Conservation (phyloP, 768 basidiomycete species). For the Boletus pseudopeckii region DNA sequence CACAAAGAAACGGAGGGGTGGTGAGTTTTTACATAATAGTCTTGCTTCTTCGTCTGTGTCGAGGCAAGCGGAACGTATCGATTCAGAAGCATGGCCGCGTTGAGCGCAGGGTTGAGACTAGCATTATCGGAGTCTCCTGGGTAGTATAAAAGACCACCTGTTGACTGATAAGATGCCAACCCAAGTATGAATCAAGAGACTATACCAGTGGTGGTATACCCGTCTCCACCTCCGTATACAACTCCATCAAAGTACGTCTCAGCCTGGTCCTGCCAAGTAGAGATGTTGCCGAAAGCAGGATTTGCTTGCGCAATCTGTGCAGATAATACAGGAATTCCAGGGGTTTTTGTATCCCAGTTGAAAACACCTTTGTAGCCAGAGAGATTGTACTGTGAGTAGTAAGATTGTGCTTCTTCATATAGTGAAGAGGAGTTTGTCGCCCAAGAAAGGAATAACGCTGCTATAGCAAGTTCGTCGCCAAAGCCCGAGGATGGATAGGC, state of each 20-base stretch:
- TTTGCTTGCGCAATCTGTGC: slow-evolving; percentile 66
- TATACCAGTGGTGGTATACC: slow-evolving; percentile 60
- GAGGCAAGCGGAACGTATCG: slow-evolving; percentile 76
- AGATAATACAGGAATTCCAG: slow-evolving; percentile 72
- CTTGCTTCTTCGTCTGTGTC: slow-evolving; percentile 47
- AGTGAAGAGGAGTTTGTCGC: slow-evolving; percentile 59
- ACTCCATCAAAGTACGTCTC: slow-evolving; percentile 77
- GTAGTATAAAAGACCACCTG: slow-evolving; percentile 80
- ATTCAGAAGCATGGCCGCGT: slow-evolving; percentile 78
- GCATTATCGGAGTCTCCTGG: slow-evolving; percentile 79
- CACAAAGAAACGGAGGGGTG: background rate
- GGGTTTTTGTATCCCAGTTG: slow-evolving; percentile 87
- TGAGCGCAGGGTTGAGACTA: slow-evolving; percentile 82
- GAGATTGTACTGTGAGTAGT: slow-evolving; percentile 58
- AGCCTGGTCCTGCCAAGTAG: slow-evolving; percentile 64
- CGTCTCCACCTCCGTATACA: slow-evolving; percentile 53
- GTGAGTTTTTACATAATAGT: slow-evolving; percentile 53
- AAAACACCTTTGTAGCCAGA: slow-evolving; percentile 55
- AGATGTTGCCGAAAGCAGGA: slow-evolving; percentile 53
- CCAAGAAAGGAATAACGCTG: slow-evolving; percentile 72
- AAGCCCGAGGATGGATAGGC: slow-evolving; percentile 74
- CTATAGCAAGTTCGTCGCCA: slow-evolving; percentile 70
- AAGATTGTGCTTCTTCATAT: slow-evolving; percentile 60
- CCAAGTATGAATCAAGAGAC: background rate
- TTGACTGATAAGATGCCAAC: background rate